Evolutionary conservation across 495 filamentous ascomycete species (phyloP).

Genomic region (Recurvomyces mirabilis): DNA sequence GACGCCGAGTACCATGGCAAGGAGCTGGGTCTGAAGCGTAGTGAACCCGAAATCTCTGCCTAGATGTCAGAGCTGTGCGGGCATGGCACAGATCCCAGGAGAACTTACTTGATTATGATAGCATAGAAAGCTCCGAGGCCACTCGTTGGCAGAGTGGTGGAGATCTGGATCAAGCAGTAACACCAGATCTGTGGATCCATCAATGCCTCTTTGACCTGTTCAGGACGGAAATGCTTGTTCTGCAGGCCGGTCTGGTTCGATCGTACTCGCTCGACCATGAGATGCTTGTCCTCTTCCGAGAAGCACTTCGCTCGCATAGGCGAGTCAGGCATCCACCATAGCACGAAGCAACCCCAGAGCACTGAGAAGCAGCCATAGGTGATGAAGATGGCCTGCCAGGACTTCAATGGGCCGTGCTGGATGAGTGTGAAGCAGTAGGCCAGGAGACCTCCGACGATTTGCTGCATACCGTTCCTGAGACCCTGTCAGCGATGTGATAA

Average conservation of each 20-base stretch:
- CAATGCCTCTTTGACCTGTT: constrained; percentile 34
- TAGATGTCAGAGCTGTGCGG: too few relatives aligned
- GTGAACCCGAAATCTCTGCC: constrained; percentile 41
- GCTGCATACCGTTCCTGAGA: background rate
- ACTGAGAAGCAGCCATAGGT: constrained; percentile 45
- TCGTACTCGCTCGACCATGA: constrained; percentile 16
- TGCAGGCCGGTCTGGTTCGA: constrained; percentile 15
- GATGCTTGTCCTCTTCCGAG: constrained; percentile 24
- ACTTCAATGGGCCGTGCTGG: constrained; percentile 33
- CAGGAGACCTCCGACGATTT: constrained; percentile 44
- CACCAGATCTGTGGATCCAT: constrained; percentile 40
- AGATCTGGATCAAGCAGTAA: constrained; percentile 47
- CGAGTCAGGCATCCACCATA: constrained; percentile 21
- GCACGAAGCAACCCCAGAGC: constrained; percentile 36
- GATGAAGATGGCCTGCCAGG: constrained; percentile 50
- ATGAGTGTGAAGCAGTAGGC: constrained; percentile 50
- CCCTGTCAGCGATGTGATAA: background rate
- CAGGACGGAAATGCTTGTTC: constrained; percentile 12
- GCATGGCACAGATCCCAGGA: too few relatives aligned
- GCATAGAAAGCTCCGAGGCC: constrained; percentile 57
- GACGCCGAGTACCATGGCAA: constrained; percentile 59
- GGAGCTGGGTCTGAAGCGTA: constrained; percentile 42
- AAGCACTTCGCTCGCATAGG: constrained; percentile 29
- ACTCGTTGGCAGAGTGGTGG: constrained; percentile 56
- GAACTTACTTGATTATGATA: constrained; percentile 47